Percentiles rank a stretch among this genome's conserved stretches.
These are phyloP conservation scores for Williopsis jadinii DNA, from an alignment of 1,139 yeast genomes.

Conservation along the genomic window DNA sequence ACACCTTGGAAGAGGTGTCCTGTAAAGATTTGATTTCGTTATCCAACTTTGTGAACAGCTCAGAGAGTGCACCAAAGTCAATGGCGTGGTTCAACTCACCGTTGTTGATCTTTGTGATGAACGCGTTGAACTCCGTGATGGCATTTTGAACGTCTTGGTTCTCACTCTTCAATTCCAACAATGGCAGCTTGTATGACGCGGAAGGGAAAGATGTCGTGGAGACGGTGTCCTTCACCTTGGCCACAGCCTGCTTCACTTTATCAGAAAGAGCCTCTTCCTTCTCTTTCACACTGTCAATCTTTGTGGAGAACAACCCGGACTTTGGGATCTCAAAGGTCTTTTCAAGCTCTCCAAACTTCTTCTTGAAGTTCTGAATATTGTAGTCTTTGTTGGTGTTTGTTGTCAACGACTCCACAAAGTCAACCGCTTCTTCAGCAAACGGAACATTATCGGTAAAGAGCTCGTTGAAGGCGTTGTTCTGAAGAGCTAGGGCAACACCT, in stretches of 20 bases:
- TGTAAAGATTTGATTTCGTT: slow-evolving; percentile 8
- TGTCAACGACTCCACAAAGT: slow-evolving; percentile 39
- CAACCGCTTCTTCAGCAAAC: slow-evolving; percentile 45
- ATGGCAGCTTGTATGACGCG: slow-evolving; percentile 21
- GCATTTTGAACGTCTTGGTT: slow-evolving; percentile 27
- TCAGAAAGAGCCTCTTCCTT: slow-evolving; percentile 7
- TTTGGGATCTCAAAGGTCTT: slow-evolving; percentile 38
- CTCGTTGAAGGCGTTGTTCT: slow-evolving; percentile 38
- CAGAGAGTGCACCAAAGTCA: slow-evolving; percentile 10
- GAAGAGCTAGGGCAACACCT: slow-evolving; percentile 36
- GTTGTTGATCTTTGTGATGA: slow-evolving; percentile 28
- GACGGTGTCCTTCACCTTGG: slow-evolving; percentile 14
- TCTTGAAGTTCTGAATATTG: slow-evolving; percentile 28
- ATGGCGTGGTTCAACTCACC: slow-evolving; percentile 13
- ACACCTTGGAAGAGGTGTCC: slow-evolving; percentile 12
- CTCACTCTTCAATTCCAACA: slow-evolving; percentile 22
- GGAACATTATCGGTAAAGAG: slow-evolving; percentile 56
- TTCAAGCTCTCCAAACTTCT: slow-evolving; percentile 31
- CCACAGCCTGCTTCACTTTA: slow-evolving; percentile 6
- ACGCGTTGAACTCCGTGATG: slow-evolving; percentile 27
- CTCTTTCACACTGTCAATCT: slow-evolving; percentile 21
- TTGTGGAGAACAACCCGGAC: slow-evolving; percentile 30
- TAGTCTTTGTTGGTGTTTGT: slow-evolving; percentile 26
- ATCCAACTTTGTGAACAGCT: slow-evolving; percentile 11
- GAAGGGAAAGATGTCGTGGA: background rate